Conservation (phyloP, 164 flowering plant genomes). For the Piper longum region DNA sequence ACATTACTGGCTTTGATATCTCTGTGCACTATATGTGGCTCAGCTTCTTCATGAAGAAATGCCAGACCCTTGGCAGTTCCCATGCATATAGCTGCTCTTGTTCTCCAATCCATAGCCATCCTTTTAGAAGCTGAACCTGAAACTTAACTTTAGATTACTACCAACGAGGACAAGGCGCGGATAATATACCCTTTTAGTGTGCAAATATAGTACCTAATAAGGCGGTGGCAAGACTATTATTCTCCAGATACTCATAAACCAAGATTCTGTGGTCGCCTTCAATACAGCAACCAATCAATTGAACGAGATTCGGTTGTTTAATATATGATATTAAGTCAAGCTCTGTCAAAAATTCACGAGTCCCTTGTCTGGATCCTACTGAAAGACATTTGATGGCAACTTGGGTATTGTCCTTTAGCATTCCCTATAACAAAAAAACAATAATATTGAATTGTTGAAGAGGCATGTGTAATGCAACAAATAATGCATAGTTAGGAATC, state of each 20-base stretch:
- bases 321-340: constrained; percentile 51
- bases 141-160: constrained; percentile 1
- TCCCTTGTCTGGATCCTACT: constrained; percentile 69
- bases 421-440: constrained; percentile 37
- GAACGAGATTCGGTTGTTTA: constrained; percentile 67
- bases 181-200: too few relatives aligned
- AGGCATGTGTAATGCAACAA: not conserved
- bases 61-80: constrained; percentile 74
- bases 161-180: not conserved
- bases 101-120: constrained; percentile 43
- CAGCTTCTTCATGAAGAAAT: constrained; percentile 75
- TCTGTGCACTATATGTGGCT: constrained; percentile 60
- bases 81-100: constrained; percentile 50
- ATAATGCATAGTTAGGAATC: not conserved
- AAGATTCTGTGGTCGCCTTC: constrained; percentile 52
- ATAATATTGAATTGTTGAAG: not conserved
- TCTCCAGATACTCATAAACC: constrained; percentile 73
- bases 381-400: constrained; percentile 73
- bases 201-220: constrained; percentile 36
- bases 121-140: constrained; percentile 39
- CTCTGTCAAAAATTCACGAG: constrained; percentile 65
- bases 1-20: constrained; percentile 86
- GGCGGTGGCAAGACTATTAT: constrained; percentile 59
- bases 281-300: constrained; percentile 65
- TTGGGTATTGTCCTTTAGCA: constrained; percentile 44